Evolutionary conservation across 2,329 filamentous ascomycete species (phyloP).

Genomic region (Fusarium floridanum): DNA sequence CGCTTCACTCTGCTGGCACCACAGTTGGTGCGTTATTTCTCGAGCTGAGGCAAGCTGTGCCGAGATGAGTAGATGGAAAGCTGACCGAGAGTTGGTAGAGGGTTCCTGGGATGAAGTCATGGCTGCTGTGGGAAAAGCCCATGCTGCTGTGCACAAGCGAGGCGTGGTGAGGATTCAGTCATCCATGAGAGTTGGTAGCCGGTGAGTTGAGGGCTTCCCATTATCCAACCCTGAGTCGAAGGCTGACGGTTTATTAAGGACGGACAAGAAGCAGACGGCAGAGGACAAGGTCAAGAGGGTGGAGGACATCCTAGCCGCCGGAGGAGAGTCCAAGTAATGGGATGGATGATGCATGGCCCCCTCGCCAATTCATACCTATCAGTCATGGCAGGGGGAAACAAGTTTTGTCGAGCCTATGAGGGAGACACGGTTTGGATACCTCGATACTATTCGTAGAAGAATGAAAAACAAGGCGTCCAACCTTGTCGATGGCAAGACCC

Average conservation of each 20-base stretch:
- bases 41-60: not conserved
- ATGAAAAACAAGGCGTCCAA: not conserved
- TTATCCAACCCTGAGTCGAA: too few relatives aligned
- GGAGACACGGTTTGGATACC: not conserved
- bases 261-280: constrained; percentile 86
- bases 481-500: not conserved
- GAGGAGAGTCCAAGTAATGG: constrained; percentile 26
- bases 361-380: not conserved
- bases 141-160: constrained; percentile 79
- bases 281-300: constrained; percentile 81
- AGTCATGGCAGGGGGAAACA: not conserved
- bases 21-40: constrained; percentile 78
- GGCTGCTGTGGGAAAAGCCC: constrained; percentile 86
- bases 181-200: constrained; percentile 86
- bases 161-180: constrained; percentile 89
- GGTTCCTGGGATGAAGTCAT: constrained; percentile 93
- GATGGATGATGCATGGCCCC: not conserved
- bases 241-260: constrained; percentile 61
- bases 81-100: constrained; percentile 66
- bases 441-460: not conserved
- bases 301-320: constrained; percentile 60
- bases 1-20: constrained; percentile 94
- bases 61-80: not conserved
- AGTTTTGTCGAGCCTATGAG: not conserved
- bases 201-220: too few relatives aligned